Evolutionary conservation across 1,139 yeast genomes (phyloP).

Genomic region (Trichomonascaceae sp.): DNA sequence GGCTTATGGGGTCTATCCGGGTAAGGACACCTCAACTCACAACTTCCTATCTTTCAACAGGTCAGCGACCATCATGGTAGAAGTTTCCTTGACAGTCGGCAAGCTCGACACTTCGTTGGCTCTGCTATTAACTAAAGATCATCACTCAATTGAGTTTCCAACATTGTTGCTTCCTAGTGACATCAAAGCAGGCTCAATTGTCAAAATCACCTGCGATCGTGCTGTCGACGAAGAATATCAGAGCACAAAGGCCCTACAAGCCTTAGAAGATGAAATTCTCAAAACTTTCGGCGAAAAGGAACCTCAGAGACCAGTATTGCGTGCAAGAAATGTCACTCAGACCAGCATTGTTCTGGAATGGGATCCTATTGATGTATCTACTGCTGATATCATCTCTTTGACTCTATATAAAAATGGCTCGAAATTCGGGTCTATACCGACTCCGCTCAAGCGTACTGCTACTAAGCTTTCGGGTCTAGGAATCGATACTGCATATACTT

Average conservation of each 20-base stretch:
- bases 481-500: slow-evolving; percentile 73
- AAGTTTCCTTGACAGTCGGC: slow-evolving; percentile 90
- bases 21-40: background rate
- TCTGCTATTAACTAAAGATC: slow-evolving; percentile 80
- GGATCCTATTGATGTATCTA: slow-evolving; percentile 81
- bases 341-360: slow-evolving; percentile 93
- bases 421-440: slow-evolving; percentile 80
- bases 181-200: slow-evolving; percentile 90
- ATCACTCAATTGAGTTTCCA: slow-evolving; percentile 93
- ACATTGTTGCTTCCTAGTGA: slow-evolving; percentile 86
- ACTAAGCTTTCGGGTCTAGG: slow-evolving; percentile 90
- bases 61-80: slow-evolving; percentile 47
- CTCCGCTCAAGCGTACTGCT: slow-evolving; percentile 70
- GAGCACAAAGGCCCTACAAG: slow-evolving; percentile 54
- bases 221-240: slow-evolving; percentile 62
- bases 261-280: slow-evolving; percentile 68
- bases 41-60: background rate
- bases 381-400: slow-evolving; percentile 71
- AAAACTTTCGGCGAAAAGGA: slow-evolving; percentile 64
- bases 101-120: slow-evolving; percentile 95
- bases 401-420: slow-evolving; percentile 73
- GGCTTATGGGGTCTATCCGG: background rate
- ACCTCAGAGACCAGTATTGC: slow-evolving; percentile 70
- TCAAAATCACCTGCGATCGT: slow-evolving; percentile 77
- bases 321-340: slow-evolving; percentile 76